A percentile compares a stretch with the other conserved stretches of the same genome.
Evolutionary conservation across 1,284 basidiomycete species (phyloP).

Genomic region (Abortiporus biennis): DNA sequence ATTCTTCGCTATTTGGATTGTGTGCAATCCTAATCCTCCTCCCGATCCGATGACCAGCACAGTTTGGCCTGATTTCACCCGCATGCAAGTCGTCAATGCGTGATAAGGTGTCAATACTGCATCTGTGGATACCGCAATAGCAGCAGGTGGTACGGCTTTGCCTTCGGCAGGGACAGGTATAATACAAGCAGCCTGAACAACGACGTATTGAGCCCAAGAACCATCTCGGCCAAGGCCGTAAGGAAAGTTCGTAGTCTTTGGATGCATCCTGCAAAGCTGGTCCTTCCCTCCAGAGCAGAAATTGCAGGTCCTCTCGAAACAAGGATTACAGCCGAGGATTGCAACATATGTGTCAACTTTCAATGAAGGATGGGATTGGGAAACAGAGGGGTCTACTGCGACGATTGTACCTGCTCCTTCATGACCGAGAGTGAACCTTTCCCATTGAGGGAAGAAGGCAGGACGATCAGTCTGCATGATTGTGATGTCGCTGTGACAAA

Average conservation of each 20-base stretch:
- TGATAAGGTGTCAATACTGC: slow-evolving; percentile 20
- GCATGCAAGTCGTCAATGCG: slow-evolving; percentile 13
- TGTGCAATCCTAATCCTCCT: slow-evolving; percentile 19
- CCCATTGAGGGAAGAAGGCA: slow-evolving; percentile 3
- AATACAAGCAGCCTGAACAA: slow-evolving; percentile 11
- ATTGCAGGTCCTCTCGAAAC: slow-evolving; percentile 12
- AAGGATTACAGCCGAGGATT: slow-evolving; percentile 14
- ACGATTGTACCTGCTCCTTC: slow-evolving; percentile 18
- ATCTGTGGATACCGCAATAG: slow-evolving; percentile 19
- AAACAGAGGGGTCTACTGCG: slow-evolving; percentile 11
- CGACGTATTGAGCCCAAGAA: slow-evolving; percentile 16
- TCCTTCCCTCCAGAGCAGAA: slow-evolving; percentile 11
- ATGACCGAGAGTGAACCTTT: slow-evolving; percentile 16
- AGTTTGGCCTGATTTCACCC: slow-evolving; percentile 14
- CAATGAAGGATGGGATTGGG: slow-evolving; percentile 8
- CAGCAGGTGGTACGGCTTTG: slow-evolving; percentile 12
- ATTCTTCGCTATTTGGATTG: slow-evolving; percentile 18
- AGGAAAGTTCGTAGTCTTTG: too few relatives aligned
- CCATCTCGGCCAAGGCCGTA: slow-evolving; percentile 16
- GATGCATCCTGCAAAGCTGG: slow-evolving; percentile 12
- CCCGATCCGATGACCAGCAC: slow-evolving; percentile 18
- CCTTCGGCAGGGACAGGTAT: slow-evolving; percentile 15
- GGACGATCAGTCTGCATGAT: slow-evolving; percentile 4
- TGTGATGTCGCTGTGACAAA: slow-evolving; percentile 14
- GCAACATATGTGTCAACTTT: slow-evolving; percentile 17